Conservation (phyloP, 208 protist genomes). For the Leishmania lainsoni region DNA sequence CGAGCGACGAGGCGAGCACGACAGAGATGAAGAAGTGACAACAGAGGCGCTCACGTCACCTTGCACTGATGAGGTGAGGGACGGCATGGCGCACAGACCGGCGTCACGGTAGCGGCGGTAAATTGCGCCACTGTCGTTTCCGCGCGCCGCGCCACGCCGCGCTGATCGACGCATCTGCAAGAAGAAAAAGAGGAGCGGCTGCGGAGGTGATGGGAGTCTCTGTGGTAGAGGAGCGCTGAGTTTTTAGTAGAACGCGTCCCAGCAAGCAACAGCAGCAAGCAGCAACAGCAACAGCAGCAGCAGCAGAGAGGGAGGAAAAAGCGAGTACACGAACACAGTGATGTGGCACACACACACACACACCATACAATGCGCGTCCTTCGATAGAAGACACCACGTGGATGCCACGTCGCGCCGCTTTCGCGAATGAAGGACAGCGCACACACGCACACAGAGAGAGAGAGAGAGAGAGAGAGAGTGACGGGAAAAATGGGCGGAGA, state of each 20-base stretch:
- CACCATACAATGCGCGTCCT: neutral
- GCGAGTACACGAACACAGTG: neutral
- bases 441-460: too few relatives aligned
- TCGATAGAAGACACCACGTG: neutral
- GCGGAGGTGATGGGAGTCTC: neutral
- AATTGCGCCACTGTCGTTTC: neutral
- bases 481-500: neutral
- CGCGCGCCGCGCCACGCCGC: neutral
- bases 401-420: neutral
- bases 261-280: neutral
- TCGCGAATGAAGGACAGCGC: neutral
- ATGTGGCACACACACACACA: neutral
- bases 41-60: neutral
- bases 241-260: neutral
- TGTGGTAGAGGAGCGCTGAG: neutral
- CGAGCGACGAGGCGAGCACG: neutral
- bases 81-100: neutral
- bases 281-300: neutral
- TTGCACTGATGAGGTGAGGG: conserved; percentile 1
- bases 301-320: neutral
- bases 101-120: conserved; percentile 10
- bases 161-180: conserved; percentile 22
- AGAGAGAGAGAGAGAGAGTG: neutral
- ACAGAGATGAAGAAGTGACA: neutral
- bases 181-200: neutral